A percentile compares a stretch with the other conserved stretches of the same genome.
Conservation (phyloP, 78 protist species). For the slime mould (Dictyostelium discoideum) region dicty_2.7 NC_007091.3:3471501-3472000, state of each 20-base stretch:
- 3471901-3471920: constrained; percentile 53
- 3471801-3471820: constrained; percentile 69
- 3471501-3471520: constrained; percentile 19
- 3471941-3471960: constrained; percentile 73
- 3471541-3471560: constrained; percentile 44
- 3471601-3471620: constrained; percentile 60
- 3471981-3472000: constrained; percentile 54
- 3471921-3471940: constrained; percentile 64
- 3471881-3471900: constrained; percentile 58
- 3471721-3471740: constrained; percentile 73
- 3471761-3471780: constrained; percentile 65
- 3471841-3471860: constrained; percentile 61
- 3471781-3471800: constrained; percentile 33
- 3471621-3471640: constrained; percentile 79
- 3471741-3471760: constrained; percentile 63
- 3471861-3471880: constrained; percentile 67
- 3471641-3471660: constrained; percentile 58
- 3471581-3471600: constrained; percentile 74
- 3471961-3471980: constrained; percentile 68
- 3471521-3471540: constrained; percentile 8
- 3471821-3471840: constrained; percentile 69
- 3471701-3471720: constrained; percentile 49
- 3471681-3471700: background rate
- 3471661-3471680: background rate
- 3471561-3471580: constrained; percentile 42